Evolutionary conservation across 2,329 filamentous ascomycete species (phyloP), one percentile per base, ranked within the genome.

Genomic region (Pseudofabraea citricarpa): DNA sequence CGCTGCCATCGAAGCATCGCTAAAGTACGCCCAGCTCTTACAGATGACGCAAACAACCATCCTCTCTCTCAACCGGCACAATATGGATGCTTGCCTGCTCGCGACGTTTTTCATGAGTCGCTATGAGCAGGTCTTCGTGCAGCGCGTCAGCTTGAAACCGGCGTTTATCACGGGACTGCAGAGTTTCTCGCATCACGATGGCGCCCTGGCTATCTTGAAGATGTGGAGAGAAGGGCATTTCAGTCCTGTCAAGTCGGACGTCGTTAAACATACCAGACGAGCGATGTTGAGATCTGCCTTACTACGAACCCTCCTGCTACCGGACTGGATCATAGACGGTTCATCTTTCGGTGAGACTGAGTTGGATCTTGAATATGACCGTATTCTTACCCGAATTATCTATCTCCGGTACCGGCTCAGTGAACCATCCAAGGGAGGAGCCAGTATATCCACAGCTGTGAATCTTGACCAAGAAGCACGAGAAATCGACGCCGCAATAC

Each of bases 131-230:
- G n/a, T n/a, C n/a, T n/a, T n/a, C n/a, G n/a, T n/a, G n/a, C n/a
- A n/a, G n/a, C n/a, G n/a, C n/a, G n/a, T n/a, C n/a, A n/a, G n/a
- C n/a, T n/a, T n/a, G n/a, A n/a, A n/a, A n/a, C n/a, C n/a, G n/a
- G n/a, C n/a, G n/a, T 29, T 15, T 33, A 13, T 20, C 29, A 10
- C 10, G 13, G 23, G 10, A 23, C 10, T 44, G n/a, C 31, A 22
- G 26, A 64, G 63, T n/a, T 72, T 69, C 46, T 72, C 57, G 13
- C 60, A 62, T 49, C 54, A 61, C 44, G 52, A 58, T 48, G 60
- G 60, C 13, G 57, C 56, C 8, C 38, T 57, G 33, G 56, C 56
- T 8, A 51, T 62, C 21, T 35, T 64, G 36, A 60, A 57, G 36
- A 29, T 51, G 13, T 63, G 61, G 60, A 52, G 51, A 12, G 48